phyloP scores from a whole-genome alignment of 192 early-diverging fungal species.

The Linnemannia schmuckeri region DNA sequence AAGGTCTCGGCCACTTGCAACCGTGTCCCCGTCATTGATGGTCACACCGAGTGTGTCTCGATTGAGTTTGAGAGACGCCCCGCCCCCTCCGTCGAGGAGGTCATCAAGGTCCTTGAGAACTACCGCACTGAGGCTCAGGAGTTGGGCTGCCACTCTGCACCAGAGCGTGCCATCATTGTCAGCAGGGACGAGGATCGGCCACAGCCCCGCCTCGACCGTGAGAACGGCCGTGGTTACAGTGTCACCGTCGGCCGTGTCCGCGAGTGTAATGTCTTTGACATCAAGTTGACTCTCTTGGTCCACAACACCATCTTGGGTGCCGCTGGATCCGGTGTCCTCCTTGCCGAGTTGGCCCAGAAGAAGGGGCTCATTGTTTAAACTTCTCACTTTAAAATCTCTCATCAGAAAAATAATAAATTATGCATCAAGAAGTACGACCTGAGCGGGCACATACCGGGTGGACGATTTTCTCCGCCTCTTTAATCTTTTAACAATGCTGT shows the following conservation, averaged over 20 bases:
- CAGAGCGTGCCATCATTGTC: constrained; percentile 83
- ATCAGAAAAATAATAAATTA: background rate
- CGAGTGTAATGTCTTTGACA: constrained; percentile 87
- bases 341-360: constrained; percentile 93
- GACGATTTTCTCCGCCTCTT: background rate
- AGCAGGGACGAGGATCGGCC: constrained; percentile 85
- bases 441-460: background rate
- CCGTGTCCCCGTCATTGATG: constrained; percentile 96
- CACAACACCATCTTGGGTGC: constrained; percentile 99
- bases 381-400: background rate
- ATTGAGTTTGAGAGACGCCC: constrained; percentile 83
- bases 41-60: constrained; percentile 92
- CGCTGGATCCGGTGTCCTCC: constrained; percentile 92
- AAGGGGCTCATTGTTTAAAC: constrained; percentile 70
- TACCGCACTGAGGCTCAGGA: constrained; percentile 89
- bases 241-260: constrained; percentile 95
- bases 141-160: constrained; percentile 84
- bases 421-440: background rate
- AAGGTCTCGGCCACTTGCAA: constrained; percentile 96
- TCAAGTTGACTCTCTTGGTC: constrained; percentile 90
- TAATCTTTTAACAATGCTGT: background rate
- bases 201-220: constrained; percentile 94
- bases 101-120: constrained; percentile 75
- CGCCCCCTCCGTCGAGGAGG: constrained; percentile 81
- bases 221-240: constrained; percentile 85